A percentile compares a stretch with the other conserved stretches of the same genome.
These are phyloP conservation scores for Aspergillus kassunensis DNA, from an alignment of 495 filamentous ascomycete genomes.

Conservation along the genomic window DNA sequence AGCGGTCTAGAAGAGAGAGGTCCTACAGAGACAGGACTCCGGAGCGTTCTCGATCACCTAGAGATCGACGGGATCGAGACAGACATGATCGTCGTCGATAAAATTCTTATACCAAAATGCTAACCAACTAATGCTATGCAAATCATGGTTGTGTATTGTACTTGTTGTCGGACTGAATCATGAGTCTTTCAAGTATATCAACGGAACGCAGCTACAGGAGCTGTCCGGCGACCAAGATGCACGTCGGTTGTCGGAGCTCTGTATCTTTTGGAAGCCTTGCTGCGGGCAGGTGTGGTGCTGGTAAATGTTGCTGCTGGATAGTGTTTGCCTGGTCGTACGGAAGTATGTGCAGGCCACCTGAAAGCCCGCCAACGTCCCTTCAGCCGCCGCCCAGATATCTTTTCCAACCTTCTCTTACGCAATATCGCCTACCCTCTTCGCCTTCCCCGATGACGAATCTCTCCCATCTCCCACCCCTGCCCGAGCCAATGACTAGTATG, in stretches of 20 bases:
- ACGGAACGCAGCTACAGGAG: not conserved
- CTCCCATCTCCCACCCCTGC: slow-evolving; percentile 78
- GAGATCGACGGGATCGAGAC: slow-evolving; percentile 30
- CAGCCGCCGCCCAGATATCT: slow-evolving; percentile 59
- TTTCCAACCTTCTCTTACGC: slow-evolving; percentile 75
- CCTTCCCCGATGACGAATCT: slow-evolving; percentile 65
- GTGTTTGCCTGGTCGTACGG: not conserved
- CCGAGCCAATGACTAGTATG: slow-evolving; percentile 75
- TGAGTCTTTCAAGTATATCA: too few species aligned
- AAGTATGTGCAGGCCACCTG: too few species aligned
- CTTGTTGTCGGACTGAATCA: not conserved
- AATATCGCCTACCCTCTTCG: slow-evolving; percentile 56
- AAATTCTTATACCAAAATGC: slow-evolving; percentile 5
- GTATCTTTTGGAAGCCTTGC: not conserved
- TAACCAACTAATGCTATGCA: slow-evolving; percentile 8
- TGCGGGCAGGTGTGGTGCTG: not conserved
- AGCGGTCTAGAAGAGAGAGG: slow-evolving; percentile 19
- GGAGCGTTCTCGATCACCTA: slow-evolving; percentile 33
- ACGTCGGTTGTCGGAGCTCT: not conserved
- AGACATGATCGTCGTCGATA: slow-evolving; percentile 33
- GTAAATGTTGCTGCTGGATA: not conserved
- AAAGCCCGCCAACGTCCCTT: too few species aligned
- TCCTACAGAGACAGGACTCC: slow-evolving; percentile 25
- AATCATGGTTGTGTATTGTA: not conserved
- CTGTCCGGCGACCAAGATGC: not conserved